Evolutionary conservation across 768 basidiomycete species (phyloP), one percentile per base, ranked within the genome.

Genomic region (Cystoderma amianthinum): DNA sequence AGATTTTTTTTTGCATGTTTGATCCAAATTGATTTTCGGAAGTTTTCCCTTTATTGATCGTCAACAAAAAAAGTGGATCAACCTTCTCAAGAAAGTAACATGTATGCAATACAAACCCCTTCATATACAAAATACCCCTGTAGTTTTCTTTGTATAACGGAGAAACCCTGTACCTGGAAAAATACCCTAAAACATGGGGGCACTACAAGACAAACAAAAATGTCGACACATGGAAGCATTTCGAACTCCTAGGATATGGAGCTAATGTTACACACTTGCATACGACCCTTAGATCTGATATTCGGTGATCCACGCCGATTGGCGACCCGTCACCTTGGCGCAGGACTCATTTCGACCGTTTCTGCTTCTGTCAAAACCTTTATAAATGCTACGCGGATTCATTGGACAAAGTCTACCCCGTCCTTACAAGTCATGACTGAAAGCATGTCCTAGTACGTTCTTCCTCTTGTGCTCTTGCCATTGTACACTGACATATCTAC

Each of bases 211-310:
- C 56, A 61, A 67, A 69, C 63, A 64, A 67, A 66, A 65, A 66
- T 54, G 62, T 60, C 64, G 61, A 64, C 65, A 63, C 61, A 60
- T 61, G 60, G 55, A 55, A 55, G 52, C 44, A 52, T 51, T 58
- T 47, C 44, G 42, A 62, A 61, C 60, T 67, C 65, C 65, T 67
- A 67, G 66, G 64, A 63, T 63, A 59, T 65, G 60, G 60, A 54
- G 55, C 53, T 48, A 28, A 46, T 49, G 43, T 57, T 64, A 66
- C 64, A 67, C 74, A 75, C 69, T 68, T 54, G 45, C 42, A 50
- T 47, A 60, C 69, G 78, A 80, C 78, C 78, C 78, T 79, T 77
- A 80, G 77, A 79, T 80, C 75, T 79, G 72, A 74, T 75, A 68
- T 74, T 72, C 67, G 69, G 70, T 72, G 74, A 73, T 76, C 68